Evolutionary conservation across 2,329 filamentous ascomycete species (phyloP).

Genomic region (Cordyceps militaris): DNA sequence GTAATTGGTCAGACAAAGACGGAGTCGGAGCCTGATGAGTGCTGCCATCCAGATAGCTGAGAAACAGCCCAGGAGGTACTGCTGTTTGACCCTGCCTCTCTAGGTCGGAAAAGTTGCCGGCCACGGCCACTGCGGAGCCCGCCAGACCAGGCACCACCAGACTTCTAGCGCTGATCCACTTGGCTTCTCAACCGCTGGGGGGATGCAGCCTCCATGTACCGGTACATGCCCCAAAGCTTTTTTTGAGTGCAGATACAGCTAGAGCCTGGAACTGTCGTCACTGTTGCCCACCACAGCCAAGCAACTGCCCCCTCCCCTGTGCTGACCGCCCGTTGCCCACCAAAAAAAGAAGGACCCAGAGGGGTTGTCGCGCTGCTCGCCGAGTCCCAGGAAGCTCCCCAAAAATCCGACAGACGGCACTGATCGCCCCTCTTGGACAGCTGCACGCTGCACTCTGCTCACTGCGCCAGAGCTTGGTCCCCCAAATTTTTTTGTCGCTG

Average conservation of each 20-base stretch:
- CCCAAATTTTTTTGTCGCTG: constrained; percentile 4
- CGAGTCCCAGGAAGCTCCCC: neutral
- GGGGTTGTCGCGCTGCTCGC: neutral
- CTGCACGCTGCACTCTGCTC: neutral
- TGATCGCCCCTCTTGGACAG: constrained; percentile 6
- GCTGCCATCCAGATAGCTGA: neutral
- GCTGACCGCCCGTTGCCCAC: neutral
- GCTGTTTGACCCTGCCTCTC: neutral
- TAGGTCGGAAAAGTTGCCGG: constrained; percentile 7
- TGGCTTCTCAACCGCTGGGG: constrained; percentile 16
- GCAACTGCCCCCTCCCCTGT: neutral
- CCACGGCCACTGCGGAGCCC: neutral
- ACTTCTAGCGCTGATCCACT: constrained; percentile 12
- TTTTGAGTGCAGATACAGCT: neutral
- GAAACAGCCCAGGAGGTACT: neutral
- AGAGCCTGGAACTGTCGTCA: neutral
- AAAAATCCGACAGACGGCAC: neutral
- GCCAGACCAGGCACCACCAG: neutral
- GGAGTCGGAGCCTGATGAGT: neutral
- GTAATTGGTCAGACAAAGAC: neutral
- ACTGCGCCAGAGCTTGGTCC: neutral
- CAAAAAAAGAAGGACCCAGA: neutral
- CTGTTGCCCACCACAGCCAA: neutral
- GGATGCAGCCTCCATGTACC: constrained; percentile 10
- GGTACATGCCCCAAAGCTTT: constrained; percentile 16